Evolutionary conservation across 2,329 filamentous ascomycete genomes (phyloP), one percentile per base, ranked within the genome.

Genomic region (Sarocladiaceae sp.): DNA sequence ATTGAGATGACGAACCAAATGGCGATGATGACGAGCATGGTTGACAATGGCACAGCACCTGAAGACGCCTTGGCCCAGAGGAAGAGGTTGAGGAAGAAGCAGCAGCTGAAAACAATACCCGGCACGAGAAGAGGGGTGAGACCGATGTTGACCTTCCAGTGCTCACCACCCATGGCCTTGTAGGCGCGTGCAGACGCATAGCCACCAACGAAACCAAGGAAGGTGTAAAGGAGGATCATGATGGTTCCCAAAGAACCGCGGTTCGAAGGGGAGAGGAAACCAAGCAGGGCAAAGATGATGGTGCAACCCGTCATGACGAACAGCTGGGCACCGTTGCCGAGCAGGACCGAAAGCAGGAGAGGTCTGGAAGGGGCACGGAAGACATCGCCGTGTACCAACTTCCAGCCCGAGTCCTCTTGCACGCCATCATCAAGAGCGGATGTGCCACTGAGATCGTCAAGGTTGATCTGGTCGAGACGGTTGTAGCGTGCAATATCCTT

Each of bases 1-100:
- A 97, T 85, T 29, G 88, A 95, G 61, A 98, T 95, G 59, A 96
- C 62, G 66, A 98, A 98, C 93, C 93, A 98, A 58, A 98, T 96
- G 51, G 78, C 75, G 37, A 98, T 76, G 47, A 97, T 82, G 45
- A 95, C 85, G 33, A 98, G 74, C 93, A 98, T 98, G 9, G 93
- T 98, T 2, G 85, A 88, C 59, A 98, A 94, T 0, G 93, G 93
- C 2, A 98, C 93, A 7, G 93, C 93, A 19, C 93, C 93, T 19
- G 88, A 94, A 2, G 91, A 94, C 46, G 83, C 74, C 57, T 95
- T 89, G 33, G 86, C 88, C 89, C 93, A 97, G 33, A 98, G 81
- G 71, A 98, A 96, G 34, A 98, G 76, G 63, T 98, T 90, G 47
- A 98, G 79, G 33, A 96, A 73, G 78, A 98, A 97, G 71, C 97